These are phyloP conservation scores for Penicillium antarcticum DNA, from an alignment of 495 filamentous ascomycete genomes.

Conservation along the genomic window DNA sequence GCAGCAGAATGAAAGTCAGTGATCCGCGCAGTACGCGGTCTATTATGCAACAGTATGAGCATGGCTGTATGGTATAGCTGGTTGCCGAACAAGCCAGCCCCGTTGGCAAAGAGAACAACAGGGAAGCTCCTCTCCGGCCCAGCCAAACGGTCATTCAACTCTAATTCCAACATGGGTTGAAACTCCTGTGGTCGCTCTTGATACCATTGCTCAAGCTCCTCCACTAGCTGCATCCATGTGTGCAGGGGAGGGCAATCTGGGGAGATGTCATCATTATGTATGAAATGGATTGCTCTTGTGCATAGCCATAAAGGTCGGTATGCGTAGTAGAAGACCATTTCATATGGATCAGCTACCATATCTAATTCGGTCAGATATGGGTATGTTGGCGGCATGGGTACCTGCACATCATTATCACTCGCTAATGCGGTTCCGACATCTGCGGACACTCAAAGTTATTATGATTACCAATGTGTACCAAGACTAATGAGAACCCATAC, in stretches of 20 bases:
- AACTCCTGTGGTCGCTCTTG: conserved; percentile 32
- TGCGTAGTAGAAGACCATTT: conserved; percentile 22
- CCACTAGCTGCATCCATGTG: conserved; percentile 25
- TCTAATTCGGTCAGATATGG: conserved; percentile 13
- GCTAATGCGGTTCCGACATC: conserved; percentile 29
- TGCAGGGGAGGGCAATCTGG: conserved; percentile 10
- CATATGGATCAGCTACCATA: conserved; percentile 15
- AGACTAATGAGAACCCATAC: conserved; percentile 14
- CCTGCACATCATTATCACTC: conserved; percentile 18
- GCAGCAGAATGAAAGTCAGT: conserved; percentile 14
- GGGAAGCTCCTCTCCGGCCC: conserved; percentile 29
- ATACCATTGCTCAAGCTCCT: conserved; percentile 32
- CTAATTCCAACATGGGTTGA: conserved; percentile 31
- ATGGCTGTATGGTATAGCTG: conserved; percentile 43
- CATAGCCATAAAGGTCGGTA: conserved; percentile 29
- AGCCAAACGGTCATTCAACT: conserved; percentile 10
- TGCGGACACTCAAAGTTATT: not conserved
- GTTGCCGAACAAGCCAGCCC: conserved; percentile 36
- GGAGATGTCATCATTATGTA: conserved; percentile 20
- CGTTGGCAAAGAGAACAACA: conserved; percentile 37
- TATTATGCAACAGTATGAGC: conserved; percentile 35
- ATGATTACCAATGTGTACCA: not conserved
- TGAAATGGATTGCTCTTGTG: conserved; percentile 19
- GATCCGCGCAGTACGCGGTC: conserved; percentile 29
- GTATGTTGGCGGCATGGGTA: conserved; percentile 19